phyloP scores from a whole-genome alignment of 2,329 filamentous ascomycete species.

The Botryosphaeria dothidea region DNA sequence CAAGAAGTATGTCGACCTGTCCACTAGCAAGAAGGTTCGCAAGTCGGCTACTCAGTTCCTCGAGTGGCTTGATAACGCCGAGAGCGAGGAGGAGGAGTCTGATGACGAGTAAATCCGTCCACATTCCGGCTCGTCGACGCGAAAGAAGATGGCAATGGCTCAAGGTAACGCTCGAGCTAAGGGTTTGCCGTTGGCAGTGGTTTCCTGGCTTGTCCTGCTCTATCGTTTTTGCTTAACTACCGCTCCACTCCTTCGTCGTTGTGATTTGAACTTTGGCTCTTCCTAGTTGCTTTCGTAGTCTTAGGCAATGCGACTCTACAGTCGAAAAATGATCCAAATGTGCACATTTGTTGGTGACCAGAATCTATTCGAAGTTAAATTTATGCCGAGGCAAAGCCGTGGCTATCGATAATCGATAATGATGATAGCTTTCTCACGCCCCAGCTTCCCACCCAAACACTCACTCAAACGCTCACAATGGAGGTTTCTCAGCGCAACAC shows the following conservation, averaged over 20 bases:
- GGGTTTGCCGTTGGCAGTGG: background rate
- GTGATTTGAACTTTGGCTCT: background rate
- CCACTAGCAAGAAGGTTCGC: conserved; percentile 91
- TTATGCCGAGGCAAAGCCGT: background rate
- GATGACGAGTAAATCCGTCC: conserved; percentile 27
- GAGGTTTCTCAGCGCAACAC: conserved; percentile 44
- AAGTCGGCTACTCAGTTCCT: conserved; percentile 93
- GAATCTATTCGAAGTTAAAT: too few species aligned
- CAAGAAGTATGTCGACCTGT: conserved; percentile 95
- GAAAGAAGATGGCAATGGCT: background rate
- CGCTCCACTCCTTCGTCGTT: background rate
- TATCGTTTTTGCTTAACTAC: conserved; percentile 1
- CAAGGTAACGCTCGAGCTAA: background rate
- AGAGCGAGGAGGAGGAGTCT: conserved; percentile 68
- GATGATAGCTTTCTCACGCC: background rate
- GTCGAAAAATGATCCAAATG: too few species aligned
- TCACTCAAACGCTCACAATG: conserved; percentile 29
- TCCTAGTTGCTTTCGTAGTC: background rate
- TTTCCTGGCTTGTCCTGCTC: conserved; percentile 1
- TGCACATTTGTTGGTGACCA: too few species aligned
- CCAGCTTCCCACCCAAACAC: background rate
- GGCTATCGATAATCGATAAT: background rate
- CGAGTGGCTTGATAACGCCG: conserved; percentile 87
- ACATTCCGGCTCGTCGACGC: background rate
- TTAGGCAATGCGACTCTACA: conserved; percentile 1